Conservation (phyloP, 768 basidiomycete species). For the Mycena vitilis region DNA sequence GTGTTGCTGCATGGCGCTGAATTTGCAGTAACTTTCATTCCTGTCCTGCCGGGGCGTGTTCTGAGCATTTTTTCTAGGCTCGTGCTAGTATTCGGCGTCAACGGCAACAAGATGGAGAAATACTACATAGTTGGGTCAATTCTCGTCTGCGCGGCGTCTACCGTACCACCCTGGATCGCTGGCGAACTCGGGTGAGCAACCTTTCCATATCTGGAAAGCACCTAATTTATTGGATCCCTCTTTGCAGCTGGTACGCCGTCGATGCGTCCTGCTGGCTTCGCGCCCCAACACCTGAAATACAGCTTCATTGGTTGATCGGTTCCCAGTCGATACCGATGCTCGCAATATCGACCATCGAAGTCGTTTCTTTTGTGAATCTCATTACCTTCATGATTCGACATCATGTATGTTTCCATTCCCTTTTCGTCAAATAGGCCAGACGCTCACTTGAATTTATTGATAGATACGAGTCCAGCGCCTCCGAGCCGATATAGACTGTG, state of each 20-base stretch:
- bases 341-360: background rate
- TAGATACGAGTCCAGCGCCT: background rate
- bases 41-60: background rate
- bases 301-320: slow-evolving; percentile 39
- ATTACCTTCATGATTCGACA: background rate
- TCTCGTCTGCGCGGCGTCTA: slow-evolving; percentile 28
- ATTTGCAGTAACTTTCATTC: slow-evolving; percentile 36
- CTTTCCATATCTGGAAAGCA: background rate
- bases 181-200: slow-evolving; percentile 1
- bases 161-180: slow-evolving; percentile 7
- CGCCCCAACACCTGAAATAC: background rate
- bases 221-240: background rate
- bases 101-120: slow-evolving; percentile 19
- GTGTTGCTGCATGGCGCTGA: slow-evolving; percentile 41
- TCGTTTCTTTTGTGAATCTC: slow-evolving; percentile 1
- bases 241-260: background rate
- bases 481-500: background rate
- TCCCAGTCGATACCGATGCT: slow-evolving; percentile 36
- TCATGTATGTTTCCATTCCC: background rate
- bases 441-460: too few relatives aligned
- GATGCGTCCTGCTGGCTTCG: background rate
- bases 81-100: slow-evolving; percentile 1
- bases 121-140: slow-evolving; percentile 39
- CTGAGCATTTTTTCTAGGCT: background rate
- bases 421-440: too few relatives aligned